phyloP scores from a whole-genome alignment of 2,329 filamentous ascomycete species.

The Scopulariopsis brevicaulis region DNA sequence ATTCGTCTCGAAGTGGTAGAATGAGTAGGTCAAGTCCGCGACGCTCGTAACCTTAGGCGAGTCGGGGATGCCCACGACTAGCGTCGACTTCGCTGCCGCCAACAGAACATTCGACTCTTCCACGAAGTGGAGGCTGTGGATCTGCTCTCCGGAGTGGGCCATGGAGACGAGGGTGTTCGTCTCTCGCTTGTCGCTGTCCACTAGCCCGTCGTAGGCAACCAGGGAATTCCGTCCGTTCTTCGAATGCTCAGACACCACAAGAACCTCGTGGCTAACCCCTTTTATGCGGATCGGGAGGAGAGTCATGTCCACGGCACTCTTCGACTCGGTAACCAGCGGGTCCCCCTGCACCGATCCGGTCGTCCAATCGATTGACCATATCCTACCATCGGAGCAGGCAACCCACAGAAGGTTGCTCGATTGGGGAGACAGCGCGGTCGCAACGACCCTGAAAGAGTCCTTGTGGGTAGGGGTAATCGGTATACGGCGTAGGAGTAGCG shows the following conservation, averaged over 20 bases:
- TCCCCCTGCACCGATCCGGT: constrained; percentile 9
- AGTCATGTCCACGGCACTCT: constrained; percentile 32
- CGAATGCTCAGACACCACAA: constrained; percentile 29
- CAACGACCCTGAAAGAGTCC: constrained; percentile 20
- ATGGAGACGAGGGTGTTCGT: background rate
- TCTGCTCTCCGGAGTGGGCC: background rate
- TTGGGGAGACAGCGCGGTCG: constrained; percentile 24
- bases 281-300: constrained; percentile 26
- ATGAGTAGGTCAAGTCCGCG: constrained; percentile 34
- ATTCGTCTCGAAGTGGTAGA: constrained; percentile 45
- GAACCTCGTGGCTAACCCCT: constrained; percentile 26
- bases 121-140: background rate
- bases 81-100: background rate
- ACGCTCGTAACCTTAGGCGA: background rate
- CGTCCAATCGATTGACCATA: constrained; percentile 50
- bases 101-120: background rate
- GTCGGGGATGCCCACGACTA: background rate
- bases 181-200: background rate
- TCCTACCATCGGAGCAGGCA: constrained; percentile 42
- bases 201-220: background rate
- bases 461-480: constrained; percentile 26
- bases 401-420: constrained; percentile 44
- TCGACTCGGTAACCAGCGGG: constrained; percentile 18
- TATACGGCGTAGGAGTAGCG: constrained; percentile 66
- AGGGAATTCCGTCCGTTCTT: background rate